Evolutionary conservation across 2,329 filamentous ascomycete species (phyloP).

Genomic region (Trichoderma harzianum): DNA sequence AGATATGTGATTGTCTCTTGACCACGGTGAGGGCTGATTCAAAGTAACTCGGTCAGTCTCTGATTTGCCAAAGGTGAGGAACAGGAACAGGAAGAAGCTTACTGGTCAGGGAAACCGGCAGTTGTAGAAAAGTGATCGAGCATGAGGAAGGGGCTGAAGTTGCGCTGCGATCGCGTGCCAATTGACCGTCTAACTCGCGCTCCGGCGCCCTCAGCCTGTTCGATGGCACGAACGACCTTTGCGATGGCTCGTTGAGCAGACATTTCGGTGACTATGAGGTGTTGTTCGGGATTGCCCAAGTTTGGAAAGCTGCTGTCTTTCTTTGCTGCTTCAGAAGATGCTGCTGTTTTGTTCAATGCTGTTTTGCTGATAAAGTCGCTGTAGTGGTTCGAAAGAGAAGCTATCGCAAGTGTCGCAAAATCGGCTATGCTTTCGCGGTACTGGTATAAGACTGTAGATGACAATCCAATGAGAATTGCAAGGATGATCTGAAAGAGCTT

Average conservation of each 20-base stretch:
- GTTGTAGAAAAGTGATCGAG: conserved; percentile 84
- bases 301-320: not conserved
- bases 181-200: conserved; percentile 84
- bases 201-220: conserved; percentile 85
- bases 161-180: conserved; percentile 75
- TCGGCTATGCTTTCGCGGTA: conserved; percentile 14
- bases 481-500: conserved; percentile 30
- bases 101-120: conserved; percentile 86
- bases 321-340: not conserved
- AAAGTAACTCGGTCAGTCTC: not conserved
- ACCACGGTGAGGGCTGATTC: conserved; percentile 58
- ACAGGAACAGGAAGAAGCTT: conserved; percentile 19
- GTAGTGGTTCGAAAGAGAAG: not conserved
- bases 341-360: not conserved
- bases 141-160: conserved; percentile 93
- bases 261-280: conserved; percentile 47
- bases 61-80: not conserved
- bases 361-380: not conserved
- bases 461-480: conserved; percentile 30
- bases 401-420: not conserved
- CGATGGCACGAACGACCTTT: conserved; percentile 77
- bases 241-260: conserved; percentile 71
- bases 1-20: conserved; percentile 90
- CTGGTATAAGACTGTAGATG: conserved; percentile 29
- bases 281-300: conserved; percentile 16